Evolutionary conservation across 495 filamentous ascomycete genomes (phyloP), one percentile per base, ranked within the genome.

Genomic region (Letharia columbiana): DNA sequence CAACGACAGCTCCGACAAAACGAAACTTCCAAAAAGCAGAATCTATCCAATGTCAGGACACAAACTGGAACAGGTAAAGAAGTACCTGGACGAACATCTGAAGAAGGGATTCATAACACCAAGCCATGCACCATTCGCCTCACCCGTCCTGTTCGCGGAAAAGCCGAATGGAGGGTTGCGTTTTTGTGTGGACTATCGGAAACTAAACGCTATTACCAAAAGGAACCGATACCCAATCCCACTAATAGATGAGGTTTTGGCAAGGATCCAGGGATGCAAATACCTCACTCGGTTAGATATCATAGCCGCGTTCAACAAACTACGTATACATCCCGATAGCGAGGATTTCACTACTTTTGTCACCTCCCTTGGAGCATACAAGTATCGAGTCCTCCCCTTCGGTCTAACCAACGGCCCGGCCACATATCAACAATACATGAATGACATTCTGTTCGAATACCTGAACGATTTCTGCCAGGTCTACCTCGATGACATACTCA

Each of bases 221-320:
- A 80, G 80, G 64, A 75, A 85, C 49, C 41, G 69, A 1, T 81
- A 82, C 59, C 76, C 77, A 0, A 52, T 84, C 0, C 80, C 78
- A 0, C 54, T 81, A 15, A 81, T 83, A 33, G 56, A 79, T n/a
- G 75, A 85, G 61, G 72, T 73, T 0, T 52, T 83, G 5, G 39
- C 69, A n/a, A 35, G 67, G 0, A 39, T 84, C 0, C 39, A 28
- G 0, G 45, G 67, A 66, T 49, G 71, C 72, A 4, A 76, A 69
- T 57, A 70, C 73, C 37, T 79, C 63, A 84, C 71, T 0, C 82
- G 82, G 66, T 56, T 85, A 0, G 75, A 84, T 68, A 73, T 83
- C 13, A 67, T 70, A 4, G 56, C 74, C 40, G 76, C 72, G 1
- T 83, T 78, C 59, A 69, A 83, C 58, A 52, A 69, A 2, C 71